A percentile compares a stretch with the other conserved stretches of the same genome.
phyloP scores from a whole-genome alignment of 164 flowering plant genomes.

The Berberis vulgaris region DNA sequence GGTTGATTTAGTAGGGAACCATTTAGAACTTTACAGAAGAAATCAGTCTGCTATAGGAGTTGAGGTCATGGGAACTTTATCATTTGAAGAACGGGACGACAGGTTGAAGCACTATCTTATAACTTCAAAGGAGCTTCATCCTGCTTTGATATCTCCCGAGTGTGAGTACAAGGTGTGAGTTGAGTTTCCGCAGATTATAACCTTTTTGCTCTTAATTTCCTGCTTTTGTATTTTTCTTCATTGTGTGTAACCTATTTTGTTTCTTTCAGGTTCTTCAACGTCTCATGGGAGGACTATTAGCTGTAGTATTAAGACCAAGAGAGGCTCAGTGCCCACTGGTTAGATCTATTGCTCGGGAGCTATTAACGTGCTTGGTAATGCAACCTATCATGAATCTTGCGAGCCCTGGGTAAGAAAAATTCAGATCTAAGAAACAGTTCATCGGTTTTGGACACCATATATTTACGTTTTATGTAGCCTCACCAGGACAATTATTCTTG shows the following conservation, averaged over 20 bases:
- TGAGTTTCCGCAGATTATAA: slow-evolving; percentile 25
- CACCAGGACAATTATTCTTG: too few relatives aligned
- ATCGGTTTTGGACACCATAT: too few relatives aligned
- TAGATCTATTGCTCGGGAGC: slow-evolving; percentile 73
- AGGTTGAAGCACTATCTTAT: slow-evolving; percentile 81
- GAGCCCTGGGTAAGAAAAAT: slow-evolving; percentile 61
- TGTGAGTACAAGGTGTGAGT: slow-evolving; percentile 99
- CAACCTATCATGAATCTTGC: slow-evolving; percentile 89
- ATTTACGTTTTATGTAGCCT: too few relatives aligned
- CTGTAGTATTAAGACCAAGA: slow-evolving; percentile 70
- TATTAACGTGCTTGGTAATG: slow-evolving; percentile 80
- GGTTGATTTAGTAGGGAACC: slow-evolving; percentile 75
- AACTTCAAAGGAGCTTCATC: slow-evolving; percentile 91
- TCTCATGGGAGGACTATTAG: slow-evolving; percentile 68
- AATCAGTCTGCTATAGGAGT: slow-evolving; percentile 82
- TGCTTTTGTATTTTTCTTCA: neutral
- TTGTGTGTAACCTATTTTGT: slow-evolving; percentile 1
- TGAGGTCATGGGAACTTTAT: slow-evolving; percentile 82
- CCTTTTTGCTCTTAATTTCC: neutral
- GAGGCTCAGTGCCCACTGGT: slow-evolving; percentile 89
- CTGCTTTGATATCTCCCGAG: slow-evolving; percentile 90
- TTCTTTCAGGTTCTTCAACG: slow-evolving; percentile 70
- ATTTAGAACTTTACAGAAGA: slow-evolving; percentile 81
- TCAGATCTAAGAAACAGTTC: too few relatives aligned
- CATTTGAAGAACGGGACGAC: slow-evolving; percentile 93